Evolutionary conservation across 192 early-diverging fungal genomes (phyloP), one percentile per base, ranked within the genome.

Genomic region (Umbelopsis sp.): DNA sequence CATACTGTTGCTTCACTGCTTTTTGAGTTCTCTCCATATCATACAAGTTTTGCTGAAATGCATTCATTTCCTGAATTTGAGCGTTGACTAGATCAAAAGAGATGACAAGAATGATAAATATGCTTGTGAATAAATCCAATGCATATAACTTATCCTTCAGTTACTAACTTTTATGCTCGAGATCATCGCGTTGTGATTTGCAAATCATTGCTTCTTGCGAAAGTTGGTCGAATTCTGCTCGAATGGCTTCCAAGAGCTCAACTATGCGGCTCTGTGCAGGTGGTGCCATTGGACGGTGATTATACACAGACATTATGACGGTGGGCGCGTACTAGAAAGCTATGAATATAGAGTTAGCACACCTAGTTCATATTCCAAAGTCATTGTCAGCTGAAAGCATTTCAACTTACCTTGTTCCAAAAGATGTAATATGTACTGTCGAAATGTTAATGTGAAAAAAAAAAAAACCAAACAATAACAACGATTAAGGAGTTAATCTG

Each of bases 21-120:
- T 88, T 83, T 78, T 95, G 93, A 22, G 88, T 85, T 58, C 93
- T 83, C 74, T 97, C 94, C 33, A 97, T 84, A 21, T 97, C 95
- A 52, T 72, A 81, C 44, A 97, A 75, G 33, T 80, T 84, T 78
- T 94, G 88, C 77, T 94, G 90, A 68, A 94, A 90, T 22, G 76
- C 81, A 41, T 85, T 86, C 76, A 95, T 89, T 80, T 97, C 95
- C 67, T 83, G 85, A 52, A 94, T 87, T 81, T 97, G 95, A 37
- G 48, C 77, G 72, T 76, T 87, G 46, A 94, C 94, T 82, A 71
- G 25, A 65, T 11, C 64, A 46, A 23, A 77, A 78, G 46, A 67
- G 52, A 27, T 64, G 3, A 69, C 22, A 72, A 11, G 15, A 37
- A 23, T 41, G 12, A 45, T 21, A 22, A 55, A 46, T 27, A 41